A percentile compares a stretch with the other conserved stretches of the same genome.
Conservation (phyloP, 306 rosid species). For the Acacia confusa region DNA sequence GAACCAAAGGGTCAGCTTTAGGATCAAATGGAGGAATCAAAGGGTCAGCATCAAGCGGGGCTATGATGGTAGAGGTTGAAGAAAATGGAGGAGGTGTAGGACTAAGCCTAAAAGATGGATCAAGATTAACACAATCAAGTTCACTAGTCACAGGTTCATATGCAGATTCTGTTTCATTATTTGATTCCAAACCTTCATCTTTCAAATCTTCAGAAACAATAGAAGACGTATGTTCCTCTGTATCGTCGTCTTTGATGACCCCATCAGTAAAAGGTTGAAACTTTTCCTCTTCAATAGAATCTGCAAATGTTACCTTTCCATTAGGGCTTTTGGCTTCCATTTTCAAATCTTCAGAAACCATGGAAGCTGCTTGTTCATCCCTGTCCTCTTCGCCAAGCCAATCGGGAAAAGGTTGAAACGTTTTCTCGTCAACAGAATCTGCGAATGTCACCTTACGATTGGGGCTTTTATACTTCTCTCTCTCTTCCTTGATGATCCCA, state of each 20-base stretch:
- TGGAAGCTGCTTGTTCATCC: background rate
- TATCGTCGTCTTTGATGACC: conserved; percentile 37
- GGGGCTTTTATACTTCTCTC: background rate
- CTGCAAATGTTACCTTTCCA: background rate
- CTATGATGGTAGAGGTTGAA: conserved; percentile 30
- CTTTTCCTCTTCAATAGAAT: conserved; percentile 20
- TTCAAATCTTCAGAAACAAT: conserved; percentile 35
- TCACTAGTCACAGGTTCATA: conserved; percentile 37
- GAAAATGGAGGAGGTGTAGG: conserved; percentile 50
- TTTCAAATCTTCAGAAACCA: conserved; percentile 36
- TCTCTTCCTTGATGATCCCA: conserved; percentile 31
- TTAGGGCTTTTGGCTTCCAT: conserved; percentile 2
- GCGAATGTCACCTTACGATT: conserved; percentile 37
- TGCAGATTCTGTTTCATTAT: conserved; percentile 11
- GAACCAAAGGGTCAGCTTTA: conserved; percentile 59
- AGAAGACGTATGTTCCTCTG: background rate
- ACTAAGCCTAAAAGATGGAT: conserved; percentile 70
- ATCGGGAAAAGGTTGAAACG: conserved; percentile 22
- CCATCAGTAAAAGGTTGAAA: conserved; percentile 21
- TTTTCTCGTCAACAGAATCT: conserved; percentile 35
- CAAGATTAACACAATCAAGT: conserved; percentile 63
- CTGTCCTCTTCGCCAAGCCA: conserved; percentile 29
- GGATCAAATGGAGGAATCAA: conserved; percentile 70
- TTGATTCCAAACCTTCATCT: conserved; percentile 24
- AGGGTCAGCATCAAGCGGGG: conserved; percentile 69